Percentiles rank a stretch among this genome's conserved stretches.
These are phyloP conservation scores for Paecilomyces sp. DNA, from an alignment of 2,329 filamentous ascomycete species.

Conservation along the genomic window DNA sequence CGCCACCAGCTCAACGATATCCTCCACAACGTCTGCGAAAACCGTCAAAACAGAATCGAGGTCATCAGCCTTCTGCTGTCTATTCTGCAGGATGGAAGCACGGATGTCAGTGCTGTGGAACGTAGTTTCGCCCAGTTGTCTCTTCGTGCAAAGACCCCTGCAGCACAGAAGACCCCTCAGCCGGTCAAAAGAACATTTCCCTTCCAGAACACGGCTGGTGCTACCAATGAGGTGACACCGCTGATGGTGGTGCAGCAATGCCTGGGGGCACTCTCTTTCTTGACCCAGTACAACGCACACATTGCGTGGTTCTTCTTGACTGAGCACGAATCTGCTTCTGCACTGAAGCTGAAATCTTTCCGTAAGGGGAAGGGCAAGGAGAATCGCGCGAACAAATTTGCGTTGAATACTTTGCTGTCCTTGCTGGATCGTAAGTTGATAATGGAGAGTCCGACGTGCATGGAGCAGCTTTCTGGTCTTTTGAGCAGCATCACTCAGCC, in stretches of 20 bases:
- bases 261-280: conserved; percentile 72
- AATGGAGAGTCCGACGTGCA: conserved; percentile 93
- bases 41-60: conserved; percentile 90
- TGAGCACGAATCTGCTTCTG: conserved; percentile 76
- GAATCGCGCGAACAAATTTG: conserved; percentile 74
- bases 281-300: conserved; percentile 78
- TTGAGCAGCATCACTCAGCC: conserved; percentile 85
- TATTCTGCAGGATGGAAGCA: conserved; percentile 91
- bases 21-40: conserved; percentile 86
- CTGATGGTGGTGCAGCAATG: conserved; percentile 95
- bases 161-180: conserved; percentile 74
- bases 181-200: conserved; percentile 68
- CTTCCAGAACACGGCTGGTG: conserved; percentile 45
- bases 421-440: conserved; percentile 90
- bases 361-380: conserved; percentile 88
- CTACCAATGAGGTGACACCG: conserved; percentile 83
- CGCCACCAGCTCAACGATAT: conserved; percentile 79
- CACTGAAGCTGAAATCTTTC: conserved; percentile 67
- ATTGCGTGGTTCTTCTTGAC: conserved; percentile 88
- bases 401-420: conserved; percentile 81
- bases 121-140: conserved; percentile 92
- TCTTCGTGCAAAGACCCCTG: conserved; percentile 75
- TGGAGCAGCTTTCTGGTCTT: conserved; percentile 85
- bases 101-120: conserved; percentile 87
- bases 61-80: conserved; percentile 88